Evolutionary conservation across 2,329 filamentous ascomycete genomes (phyloP), one percentile per base, ranked within the genome.

Genomic region (Paecilomyces dactylethromorphus): DNA sequence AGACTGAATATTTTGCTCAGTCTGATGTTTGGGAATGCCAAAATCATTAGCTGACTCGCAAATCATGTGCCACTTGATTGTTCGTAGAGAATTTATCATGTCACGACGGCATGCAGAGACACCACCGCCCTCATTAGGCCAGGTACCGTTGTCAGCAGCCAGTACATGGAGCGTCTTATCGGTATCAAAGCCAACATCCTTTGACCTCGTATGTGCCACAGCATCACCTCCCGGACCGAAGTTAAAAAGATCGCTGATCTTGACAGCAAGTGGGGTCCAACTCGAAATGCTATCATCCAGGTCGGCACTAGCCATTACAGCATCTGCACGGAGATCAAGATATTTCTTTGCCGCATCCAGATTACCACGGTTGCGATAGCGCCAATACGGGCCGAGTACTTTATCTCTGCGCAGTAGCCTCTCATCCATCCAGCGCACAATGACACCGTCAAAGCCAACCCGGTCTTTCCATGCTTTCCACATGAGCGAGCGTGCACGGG

Each of bases 11-110:
- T 82, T 83, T 63, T 77, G 76, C 68, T 84, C 81, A 0, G 81
- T 80, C 66, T 84, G 81, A 67, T 82, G 81, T 18, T 81, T 78
- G 5, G 81, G 81, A 21, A 82, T 75, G 31, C 81, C 81, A 60
- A 78, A 84, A 60, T 84, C 81, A 63, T 82, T 82, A 8, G 81
- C 81, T 5, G 79, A 79, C 69, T 84, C 81, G 54, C 79, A 80
- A 51, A 84, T 71, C 63, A 83, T 81, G 63, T 84, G 81, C 72
- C 81, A 82, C 58, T 80, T 78, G 62, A 84, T 81, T 0, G 79
- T 82, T 51, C 74, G 73, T 61, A 82, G 77, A 13, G 78, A 79
- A 63, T 84, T 82, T 66, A 84, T 80, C 66, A 84, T 75, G 64
- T 84, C 81, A 51, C 81, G 75, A 49, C 81, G 74, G 69, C 81